These are phyloP conservation scores for Yamadazyma endophytica DNA, from an alignment of 805 yeast species.

Conservation along the genomic window DNA sequence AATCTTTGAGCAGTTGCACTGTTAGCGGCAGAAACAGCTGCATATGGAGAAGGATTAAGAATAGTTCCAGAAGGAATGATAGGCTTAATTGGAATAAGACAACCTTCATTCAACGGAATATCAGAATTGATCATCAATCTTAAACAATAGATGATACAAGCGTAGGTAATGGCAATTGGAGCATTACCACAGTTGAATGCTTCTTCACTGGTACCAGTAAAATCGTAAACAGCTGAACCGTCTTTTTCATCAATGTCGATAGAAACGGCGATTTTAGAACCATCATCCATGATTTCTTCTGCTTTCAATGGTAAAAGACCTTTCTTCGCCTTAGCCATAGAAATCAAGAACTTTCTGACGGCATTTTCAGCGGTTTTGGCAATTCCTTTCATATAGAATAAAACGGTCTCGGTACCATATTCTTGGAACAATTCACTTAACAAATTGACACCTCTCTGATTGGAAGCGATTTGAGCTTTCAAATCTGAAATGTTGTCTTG, in stretches of 20 bases:
- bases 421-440: constrained; percentile 57
- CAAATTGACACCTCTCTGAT: constrained; percentile 71
- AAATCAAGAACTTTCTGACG: constrained; percentile 40
- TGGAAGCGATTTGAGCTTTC: constrained; percentile 83
- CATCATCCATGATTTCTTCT: constrained; percentile 20
- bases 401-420: constrained; percentile 54
- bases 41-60: constrained; percentile 18
- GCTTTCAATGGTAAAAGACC: constrained; percentile 11
- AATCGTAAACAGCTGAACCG: constrained; percentile 18
- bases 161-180: constrained; percentile 20
- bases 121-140: constrained; percentile 17
- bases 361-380: constrained; percentile 72
- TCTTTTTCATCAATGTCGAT: constrained; percentile 11
- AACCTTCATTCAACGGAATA: constrained; percentile 23
- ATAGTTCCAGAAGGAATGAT: constrained; percentile 13
- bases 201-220: constrained; percentile 19
- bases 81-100: constrained; percentile 17
- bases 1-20: constrained; percentile 21
- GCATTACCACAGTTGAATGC: constrained; percentile 20
- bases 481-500: constrained; percentile 41
- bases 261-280: constrained; percentile 13
- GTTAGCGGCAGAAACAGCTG: constrained; percentile 21
- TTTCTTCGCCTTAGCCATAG: constrained; percentile 34
- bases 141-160: constrained; percentile 19
- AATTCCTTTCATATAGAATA: constrained; percentile 77